A percentile compares a stretch with the other conserved stretches of the same genome.
Conservation (phyloP, 2,329 filamentous ascomycete species). For the Nothophaeocryptopus gaeumannii region DNA sequence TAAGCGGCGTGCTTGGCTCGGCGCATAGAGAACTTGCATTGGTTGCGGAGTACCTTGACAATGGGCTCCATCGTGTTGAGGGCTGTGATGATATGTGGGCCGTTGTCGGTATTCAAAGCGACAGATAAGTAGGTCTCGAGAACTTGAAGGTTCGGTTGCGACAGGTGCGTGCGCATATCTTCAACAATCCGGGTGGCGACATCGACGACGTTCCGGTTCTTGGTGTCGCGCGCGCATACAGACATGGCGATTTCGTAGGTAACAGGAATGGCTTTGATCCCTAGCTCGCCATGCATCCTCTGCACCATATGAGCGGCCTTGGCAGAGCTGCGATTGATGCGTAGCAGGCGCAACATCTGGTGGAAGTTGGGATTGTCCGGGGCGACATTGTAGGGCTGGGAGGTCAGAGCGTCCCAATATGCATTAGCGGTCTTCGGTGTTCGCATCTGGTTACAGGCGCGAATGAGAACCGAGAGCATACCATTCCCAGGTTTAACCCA, state of each 20-base stretch:
- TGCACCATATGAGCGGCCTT: conserved; percentile 60
- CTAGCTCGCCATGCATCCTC: conserved; percentile 28
- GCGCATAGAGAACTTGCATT: not conserved
- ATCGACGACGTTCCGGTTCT: conserved; percentile 66
- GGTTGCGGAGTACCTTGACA: conserved; percentile 11
- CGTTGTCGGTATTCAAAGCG: conserved; percentile 45
- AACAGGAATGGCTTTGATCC: conserved; percentile 37
- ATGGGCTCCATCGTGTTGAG: conserved; percentile 27
- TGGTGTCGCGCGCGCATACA: conserved; percentile 71
- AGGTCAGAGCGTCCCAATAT: conserved; percentile 76
- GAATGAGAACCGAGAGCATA: conserved; percentile 66
- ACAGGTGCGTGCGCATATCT: conserved; percentile 53
- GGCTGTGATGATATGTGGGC: conserved; percentile 27
- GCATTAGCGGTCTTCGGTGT: conserved; percentile 61
- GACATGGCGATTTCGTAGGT: conserved; percentile 72
- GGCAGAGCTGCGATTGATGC: conserved; percentile 62
- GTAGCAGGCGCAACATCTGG: conserved; percentile 65
- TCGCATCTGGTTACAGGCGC: conserved; percentile 60
- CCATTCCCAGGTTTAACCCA: conserved; percentile 52
- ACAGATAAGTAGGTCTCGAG: conserved; percentile 58
- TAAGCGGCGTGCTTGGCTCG: not conserved
- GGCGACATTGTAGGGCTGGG: conserved; percentile 54
- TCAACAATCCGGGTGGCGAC: conserved; percentile 65
- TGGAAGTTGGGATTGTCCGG: conserved; percentile 73
- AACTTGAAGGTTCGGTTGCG: conserved; percentile 50